Evolutionary conservation across 345 rosid genomes (phyloP), one percentile per base, ranked within the genome.

Genomic region (Noccaea bulbosa): DNA sequence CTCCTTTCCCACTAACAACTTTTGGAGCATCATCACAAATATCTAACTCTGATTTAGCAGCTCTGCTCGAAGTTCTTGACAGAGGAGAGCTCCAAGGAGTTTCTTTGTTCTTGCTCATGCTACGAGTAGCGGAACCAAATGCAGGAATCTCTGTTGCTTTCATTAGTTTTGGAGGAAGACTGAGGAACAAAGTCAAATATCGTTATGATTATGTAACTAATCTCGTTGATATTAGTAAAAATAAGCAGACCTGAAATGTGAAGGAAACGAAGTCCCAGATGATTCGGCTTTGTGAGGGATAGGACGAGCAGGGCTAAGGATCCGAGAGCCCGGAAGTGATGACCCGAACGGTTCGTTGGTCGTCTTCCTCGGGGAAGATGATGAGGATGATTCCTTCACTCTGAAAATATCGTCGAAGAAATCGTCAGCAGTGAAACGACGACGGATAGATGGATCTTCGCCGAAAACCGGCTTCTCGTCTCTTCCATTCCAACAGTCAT

Each of bases 391-490:
- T 9, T 87, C 88, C 24, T 74, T 49, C 30, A 83, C 87, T 79
- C 71, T 64, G 40, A 84, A 93, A 54, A 93, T 93, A 71, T 93
- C 98, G 41, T 79, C 84, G 32, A 84, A 93, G 86, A 93, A 93
- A 52, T 86, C 85, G 30, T 71, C 80, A 8, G 74, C 69, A 6
- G 73, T 56, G 39, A 66, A 53, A 46, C 86, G 72, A 59, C 90
- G 84, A 22, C 87, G 71, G 15, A 20, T 67, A 40, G 62, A 65
- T 11, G 62, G 65, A 40, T 87, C 90, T 64, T 79, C 91, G 1
- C 98, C 98, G 50, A 90, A 93, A 47, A 85, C 97, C 0, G 97
- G 93, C 80, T 87, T 90, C 74, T 88, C 89, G 1, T 64, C 70
- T 17, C 71, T 12, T 12, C 65, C 83, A n/a, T 81, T 72, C 88